Evolutionary conservation across 768 basidiomycete species (phyloP), one percentile per base, ranked within the genome.

Genomic region (Boletus rubescentipes): DNA sequence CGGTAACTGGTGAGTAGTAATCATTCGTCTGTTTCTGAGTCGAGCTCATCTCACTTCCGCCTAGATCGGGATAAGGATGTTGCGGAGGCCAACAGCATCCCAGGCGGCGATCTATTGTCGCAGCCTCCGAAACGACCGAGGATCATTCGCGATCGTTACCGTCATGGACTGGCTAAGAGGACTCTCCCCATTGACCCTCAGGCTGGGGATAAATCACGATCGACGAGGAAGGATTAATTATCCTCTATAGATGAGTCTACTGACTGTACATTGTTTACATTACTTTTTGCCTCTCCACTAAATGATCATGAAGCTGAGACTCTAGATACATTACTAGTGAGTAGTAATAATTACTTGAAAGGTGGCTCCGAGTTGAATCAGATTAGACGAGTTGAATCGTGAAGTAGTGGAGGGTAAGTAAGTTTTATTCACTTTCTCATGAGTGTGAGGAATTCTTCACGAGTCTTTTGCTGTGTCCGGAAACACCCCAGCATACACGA

Each of bases 401-500:
- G 46, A 43, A 15, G 36, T 44, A 45, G 52, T 23, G 35, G 18
- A 37, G 35, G 46, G 38, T 45, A 42, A n/a, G 40, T 18, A 6
- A 20, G 3, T 4, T 26, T 26, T 26, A 26, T 31, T 66, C 54
- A 66, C 49, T 58, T 66, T 70, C 86, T 91, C 46, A 95, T 91
- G 51, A 95, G 78, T 16, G 89, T 91, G 58, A 94, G 83, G 76
- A 95, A 95, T 71, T 98, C 97, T 73, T 97, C 95, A 30, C 97
- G 83, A 32, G 96, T 99, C 77, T 99, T 98, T 72, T 98, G 95
- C 62, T 95, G 91, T n/a, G 91, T 89, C 55, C 97, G 84, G 83
- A 99, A 99, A 69, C 93, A 97, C 15, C 97, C 97, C 48, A 98
- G 78, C 97, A 99, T 99, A 62, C 94, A 96, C 6, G 91, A 94